phyloP scores from a whole-genome alignment of 2,329 filamentous ascomycete genomes.

The Hymenoscyphus occultus region DNA sequence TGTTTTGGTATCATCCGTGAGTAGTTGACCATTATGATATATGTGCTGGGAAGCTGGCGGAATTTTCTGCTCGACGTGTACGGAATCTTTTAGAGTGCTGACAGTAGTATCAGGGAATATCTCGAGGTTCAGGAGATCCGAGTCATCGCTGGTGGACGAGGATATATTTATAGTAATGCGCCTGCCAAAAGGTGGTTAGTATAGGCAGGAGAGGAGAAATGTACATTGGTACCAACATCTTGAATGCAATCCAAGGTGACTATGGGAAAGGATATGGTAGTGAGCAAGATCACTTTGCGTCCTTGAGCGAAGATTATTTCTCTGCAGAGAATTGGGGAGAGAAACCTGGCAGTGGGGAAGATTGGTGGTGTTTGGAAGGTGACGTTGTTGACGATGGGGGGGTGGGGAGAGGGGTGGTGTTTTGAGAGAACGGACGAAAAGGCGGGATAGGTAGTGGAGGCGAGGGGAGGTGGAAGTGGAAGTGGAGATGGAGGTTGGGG shows the following conservation, averaged over 20 bases:
- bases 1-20: constrained; percentile 75
- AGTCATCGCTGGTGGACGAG: constrained; percentile 60
- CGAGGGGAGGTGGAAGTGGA: neutral
- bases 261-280: neutral
- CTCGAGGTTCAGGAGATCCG: constrained; percentile 75
- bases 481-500: neutral
- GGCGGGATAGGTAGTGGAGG: neutral
- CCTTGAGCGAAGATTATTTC: neutral
- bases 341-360: neutral
- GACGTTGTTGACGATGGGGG: neutral
- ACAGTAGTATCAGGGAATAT: constrained; percentile 80
- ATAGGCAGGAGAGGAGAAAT: constrained; percentile 14
- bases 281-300: neutral
- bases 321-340: neutral
- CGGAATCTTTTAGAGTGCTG: constrained; percentile 79
- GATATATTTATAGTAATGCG: constrained; percentile 84
- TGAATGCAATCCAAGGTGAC: neutral
- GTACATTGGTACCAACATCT: neutral
- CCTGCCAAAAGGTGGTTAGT: constrained; percentile 48
- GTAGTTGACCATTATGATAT: constrained; percentile 83
- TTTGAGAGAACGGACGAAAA: neutral
- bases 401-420: neutral
- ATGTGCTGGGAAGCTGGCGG: constrained; percentile 73
- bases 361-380: neutral
- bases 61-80: constrained; percentile 79